A percentile compares a stretch with the other conserved stretches of the same genome.
phyloP scores from a whole-genome alignment of 805 yeast genomes.

The Teunomyces barrocoloradensis region DNA sequence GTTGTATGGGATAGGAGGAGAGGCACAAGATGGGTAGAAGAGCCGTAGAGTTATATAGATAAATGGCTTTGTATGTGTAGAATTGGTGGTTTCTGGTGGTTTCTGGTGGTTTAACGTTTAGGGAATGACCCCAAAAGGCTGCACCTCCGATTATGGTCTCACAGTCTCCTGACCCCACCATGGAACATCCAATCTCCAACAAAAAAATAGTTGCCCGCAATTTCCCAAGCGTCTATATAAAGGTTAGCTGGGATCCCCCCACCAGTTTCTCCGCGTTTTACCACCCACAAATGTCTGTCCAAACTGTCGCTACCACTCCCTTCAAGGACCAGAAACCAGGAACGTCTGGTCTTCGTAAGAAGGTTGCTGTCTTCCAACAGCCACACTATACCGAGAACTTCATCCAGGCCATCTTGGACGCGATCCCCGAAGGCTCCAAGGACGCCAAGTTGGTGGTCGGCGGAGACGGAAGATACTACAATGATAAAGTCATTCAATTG shows the following conservation, averaged over 20 bases:
- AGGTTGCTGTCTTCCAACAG: slow-evolving; percentile 79
- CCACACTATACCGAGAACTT: slow-evolving; percentile 88
- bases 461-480: slow-evolving; percentile 95
- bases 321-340: slow-evolving; percentile 95
- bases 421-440: slow-evolving; percentile 86
- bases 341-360: slow-evolving; percentile 93
- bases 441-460: slow-evolving; percentile 84
- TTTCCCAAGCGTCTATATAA: neutral
- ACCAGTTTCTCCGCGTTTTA: neutral
- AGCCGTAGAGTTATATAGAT: too few relatives aligned
- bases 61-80: too few relatives aligned
- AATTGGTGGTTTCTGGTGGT: too few relatives aligned
- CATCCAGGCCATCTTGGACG: slow-evolving; percentile 76
- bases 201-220: neutral
- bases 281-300: slow-evolving; percentile 7
- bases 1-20: too few relatives aligned
- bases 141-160: neutral
- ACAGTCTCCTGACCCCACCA: slow-evolving; percentile 1
- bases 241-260: neutral
- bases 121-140: too few relatives aligned
- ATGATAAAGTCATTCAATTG: slow-evolving; percentile 73
- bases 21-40: too few relatives aligned
- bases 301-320: slow-evolving; percentile 59
- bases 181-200: neutral
- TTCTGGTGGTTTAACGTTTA: too few relatives aligned